phyloP scores from a whole-genome alignment of 2,329 filamentous ascomycete species.

The Cercospora sp. region DNA sequence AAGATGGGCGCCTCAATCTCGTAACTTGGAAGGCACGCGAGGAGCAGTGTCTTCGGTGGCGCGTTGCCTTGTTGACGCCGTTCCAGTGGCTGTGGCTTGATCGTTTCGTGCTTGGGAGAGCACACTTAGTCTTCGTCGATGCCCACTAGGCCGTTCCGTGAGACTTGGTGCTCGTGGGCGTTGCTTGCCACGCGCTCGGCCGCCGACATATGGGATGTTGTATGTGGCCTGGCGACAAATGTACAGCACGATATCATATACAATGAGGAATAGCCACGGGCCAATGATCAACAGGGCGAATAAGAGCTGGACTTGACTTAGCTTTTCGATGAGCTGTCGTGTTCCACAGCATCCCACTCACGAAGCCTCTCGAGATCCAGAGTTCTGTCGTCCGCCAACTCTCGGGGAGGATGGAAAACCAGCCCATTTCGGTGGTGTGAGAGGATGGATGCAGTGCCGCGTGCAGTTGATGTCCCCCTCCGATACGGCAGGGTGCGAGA shows the following conservation, averaged over 20 bases:
- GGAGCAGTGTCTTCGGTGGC: slow-evolving; percentile 20
- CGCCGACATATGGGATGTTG: slow-evolving; percentile 61
- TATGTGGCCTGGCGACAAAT: slow-evolving; percentile 59
- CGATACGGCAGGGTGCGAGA: background rate
- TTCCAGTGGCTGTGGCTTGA: slow-evolving; percentile 25
- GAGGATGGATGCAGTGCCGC: background rate
- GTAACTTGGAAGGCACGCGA: slow-evolving; percentile 20
- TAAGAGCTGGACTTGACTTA: slow-evolving; percentile 51
- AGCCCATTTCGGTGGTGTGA: slow-evolving; percentile 53
- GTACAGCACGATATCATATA: slow-evolving; percentile 66
- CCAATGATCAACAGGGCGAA: slow-evolving; percentile 61
- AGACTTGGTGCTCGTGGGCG: slow-evolving; percentile 63
- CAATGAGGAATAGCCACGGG: slow-evolving; percentile 62
- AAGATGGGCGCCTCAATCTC: slow-evolving; percentile 4
- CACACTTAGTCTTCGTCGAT: slow-evolving; percentile 47
- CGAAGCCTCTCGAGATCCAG: slow-evolving; percentile 64
- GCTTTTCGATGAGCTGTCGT: slow-evolving; percentile 3
- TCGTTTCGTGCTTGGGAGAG: slow-evolving; percentile 30
- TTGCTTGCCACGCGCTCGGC: slow-evolving; percentile 59
- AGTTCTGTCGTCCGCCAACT: slow-evolving; percentile 59
- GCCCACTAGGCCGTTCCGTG: slow-evolving; percentile 57
- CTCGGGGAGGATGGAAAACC: slow-evolving; percentile 65
- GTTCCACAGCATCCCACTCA: slow-evolving; percentile 43
- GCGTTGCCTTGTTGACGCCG: slow-evolving; percentile 31
- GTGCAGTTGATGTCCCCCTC: background rate